Evolutionary conservation across 2,329 filamentous ascomycete species (phyloP).

Genomic region (Pyrenophora teres): DNA sequence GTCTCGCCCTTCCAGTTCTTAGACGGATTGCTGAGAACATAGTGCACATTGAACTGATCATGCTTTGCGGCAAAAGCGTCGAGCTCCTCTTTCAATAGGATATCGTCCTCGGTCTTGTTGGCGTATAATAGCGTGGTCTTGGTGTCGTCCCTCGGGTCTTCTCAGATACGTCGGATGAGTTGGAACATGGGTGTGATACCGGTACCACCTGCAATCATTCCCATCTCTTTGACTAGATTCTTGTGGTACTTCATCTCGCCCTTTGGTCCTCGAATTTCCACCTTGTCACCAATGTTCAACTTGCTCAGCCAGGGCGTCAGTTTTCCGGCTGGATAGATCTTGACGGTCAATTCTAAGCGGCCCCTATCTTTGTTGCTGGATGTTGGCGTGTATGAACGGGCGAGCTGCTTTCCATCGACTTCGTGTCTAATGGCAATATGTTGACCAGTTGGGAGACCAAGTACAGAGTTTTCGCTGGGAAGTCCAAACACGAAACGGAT

Average conservation of each 20-base stretch:
- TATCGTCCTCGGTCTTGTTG: constrained; percentile 63
- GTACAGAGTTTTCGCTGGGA: constrained; percentile 27
- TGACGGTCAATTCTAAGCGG: constrained; percentile 57
- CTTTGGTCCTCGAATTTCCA: constrained; percentile 61
- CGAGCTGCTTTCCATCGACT: constrained; percentile 64
- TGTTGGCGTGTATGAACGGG: constrained; percentile 38
- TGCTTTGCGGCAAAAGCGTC: constrained; percentile 58
- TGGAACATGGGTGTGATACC: constrained; percentile 65
- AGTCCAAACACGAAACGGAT: constrained; percentile 35
- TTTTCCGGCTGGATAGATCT: constrained; percentile 57
- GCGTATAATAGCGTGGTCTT: constrained; percentile 63
- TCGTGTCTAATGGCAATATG: constrained; percentile 54
- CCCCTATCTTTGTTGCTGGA: constrained; percentile 64
- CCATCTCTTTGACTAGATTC: constrained; percentile 50
- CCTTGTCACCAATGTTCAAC: constrained; percentile 55
- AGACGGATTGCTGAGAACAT: constrained; percentile 53
- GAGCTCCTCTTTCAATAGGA: constrained; percentile 61
- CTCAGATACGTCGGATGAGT: constrained; percentile 66
- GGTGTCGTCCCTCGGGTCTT: constrained; percentile 62
- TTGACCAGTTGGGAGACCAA: constrained; percentile 46
- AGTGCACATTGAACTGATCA: constrained; percentile 59
- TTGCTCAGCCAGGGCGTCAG: constrained; percentile 56
- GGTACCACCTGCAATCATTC: constrained; percentile 61
- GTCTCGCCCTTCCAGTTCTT: constrained; percentile 11
- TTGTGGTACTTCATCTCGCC: constrained; percentile 59